These are phyloP conservation scores for Pichia sp. DNA, from an alignment of 1,139 yeast genomes.

Conservation along the genomic window DNA sequence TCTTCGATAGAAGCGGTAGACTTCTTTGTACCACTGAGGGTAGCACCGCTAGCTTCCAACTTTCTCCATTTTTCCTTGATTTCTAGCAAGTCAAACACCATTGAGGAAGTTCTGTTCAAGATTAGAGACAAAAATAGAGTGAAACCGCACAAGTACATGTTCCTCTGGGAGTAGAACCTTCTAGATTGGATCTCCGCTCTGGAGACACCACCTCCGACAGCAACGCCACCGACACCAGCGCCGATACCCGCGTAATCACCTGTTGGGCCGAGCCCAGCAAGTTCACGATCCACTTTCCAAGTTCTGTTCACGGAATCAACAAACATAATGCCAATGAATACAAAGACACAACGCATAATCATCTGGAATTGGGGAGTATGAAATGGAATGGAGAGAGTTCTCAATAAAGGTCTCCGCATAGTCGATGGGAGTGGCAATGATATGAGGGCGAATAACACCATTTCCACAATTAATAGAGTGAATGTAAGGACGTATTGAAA, in stretches of 20 bases:
- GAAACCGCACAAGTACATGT: constrained; percentile 94
- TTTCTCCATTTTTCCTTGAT: constrained; percentile 49
- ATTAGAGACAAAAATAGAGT: constrained; percentile 85
- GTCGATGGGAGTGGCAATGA: constrained; percentile 82
- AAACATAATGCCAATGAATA: constrained; percentile 77
- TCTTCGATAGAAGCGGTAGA: no score
- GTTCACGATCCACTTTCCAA: constrained; percentile 59
- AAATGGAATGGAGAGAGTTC: constrained; percentile 62
- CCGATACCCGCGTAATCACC: background rate
- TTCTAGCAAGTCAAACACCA: constrained; percentile 67
- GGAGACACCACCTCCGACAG: constrained; percentile 34
- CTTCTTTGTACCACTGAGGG: background rate
- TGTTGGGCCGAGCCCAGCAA: constrained; percentile 21
- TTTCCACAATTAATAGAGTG: constrained; percentile 65
- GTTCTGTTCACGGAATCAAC: constrained; percentile 86
- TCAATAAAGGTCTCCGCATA: constrained; percentile 61
- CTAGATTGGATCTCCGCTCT: constrained; percentile 82
- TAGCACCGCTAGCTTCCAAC: constrained; percentile 37
- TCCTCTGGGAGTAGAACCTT: constrained; percentile 92
- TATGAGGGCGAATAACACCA: constrained; percentile 72
- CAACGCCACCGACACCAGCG: constrained; percentile 28
- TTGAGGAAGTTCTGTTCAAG: constrained; percentile 75
- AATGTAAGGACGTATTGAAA: constrained; percentile 40
- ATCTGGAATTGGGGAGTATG: constrained; percentile 65
- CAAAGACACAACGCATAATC: constrained; percentile 74